Evolutionary conservation across 2,329 filamentous ascomycete species (phyloP).

Genomic region (Balansia obtecta): DNA sequence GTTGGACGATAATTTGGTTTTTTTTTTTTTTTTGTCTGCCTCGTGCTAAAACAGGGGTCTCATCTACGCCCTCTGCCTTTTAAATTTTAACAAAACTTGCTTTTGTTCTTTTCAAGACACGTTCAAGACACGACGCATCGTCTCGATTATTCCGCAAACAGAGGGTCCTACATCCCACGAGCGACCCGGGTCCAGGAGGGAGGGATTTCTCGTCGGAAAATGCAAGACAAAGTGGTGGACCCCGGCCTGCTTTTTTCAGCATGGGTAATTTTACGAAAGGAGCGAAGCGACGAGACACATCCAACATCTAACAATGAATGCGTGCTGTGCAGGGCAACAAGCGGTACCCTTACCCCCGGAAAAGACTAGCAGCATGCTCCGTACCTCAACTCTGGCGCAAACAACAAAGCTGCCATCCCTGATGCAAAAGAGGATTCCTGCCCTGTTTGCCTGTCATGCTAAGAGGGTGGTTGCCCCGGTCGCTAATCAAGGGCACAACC

Average conservation of each 20-base stretch:
- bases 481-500: slow-evolving; percentile 2
- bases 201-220: not conserved
- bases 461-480: not conserved
- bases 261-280: not conserved
- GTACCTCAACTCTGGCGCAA: not conserved
- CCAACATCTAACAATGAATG: not conserved
- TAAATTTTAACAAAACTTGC: too few relatives aligned
- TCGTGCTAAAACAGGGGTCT: not conserved
- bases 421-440: not conserved
- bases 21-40: too few relatives aligned
- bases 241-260: not conserved
- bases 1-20: too few relatives aligned
- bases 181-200: not conserved
- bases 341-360: not conserved
- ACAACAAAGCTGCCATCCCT: not conserved
- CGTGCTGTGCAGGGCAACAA: not conserved
- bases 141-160: too few relatives aligned
- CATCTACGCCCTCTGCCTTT: too few relatives aligned
- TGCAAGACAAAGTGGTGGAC: not conserved
- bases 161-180: too few relatives aligned
- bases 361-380: not conserved
- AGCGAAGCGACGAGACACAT: not conserved
- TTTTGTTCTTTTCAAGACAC: not conserved
- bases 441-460: not conserved
- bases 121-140: not conserved